phyloP scores from a whole-genome alignment of 2,329 filamentous ascomycete species.

The Colletotrichum filicis region DNA sequence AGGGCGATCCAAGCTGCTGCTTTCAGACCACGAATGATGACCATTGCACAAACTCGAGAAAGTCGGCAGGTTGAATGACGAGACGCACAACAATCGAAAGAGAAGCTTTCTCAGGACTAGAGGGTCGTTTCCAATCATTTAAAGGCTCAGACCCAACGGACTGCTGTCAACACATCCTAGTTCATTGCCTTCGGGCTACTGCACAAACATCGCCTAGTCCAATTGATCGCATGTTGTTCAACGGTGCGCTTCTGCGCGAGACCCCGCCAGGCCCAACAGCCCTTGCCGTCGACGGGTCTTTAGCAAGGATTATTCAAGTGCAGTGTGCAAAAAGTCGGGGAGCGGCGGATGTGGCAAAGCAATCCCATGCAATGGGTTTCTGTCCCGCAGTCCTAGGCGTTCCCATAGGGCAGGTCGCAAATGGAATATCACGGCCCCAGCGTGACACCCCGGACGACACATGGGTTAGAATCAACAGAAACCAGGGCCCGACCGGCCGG shows the following conservation, averaged over 20 bases:
- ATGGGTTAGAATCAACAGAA: not conserved
- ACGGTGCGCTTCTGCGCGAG: not conserved
- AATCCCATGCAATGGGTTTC: not conserved
- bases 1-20: not conserved
- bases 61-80: not conserved
- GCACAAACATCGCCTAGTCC: conserved; percentile 1
- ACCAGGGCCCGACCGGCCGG: not conserved
- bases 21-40: not conserved
- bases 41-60: not conserved
- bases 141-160: not conserved
- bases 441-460: not conserved
- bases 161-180: not conserved
- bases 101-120: not conserved
- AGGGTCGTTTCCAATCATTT: not conserved
- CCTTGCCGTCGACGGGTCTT: not conserved
- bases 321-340: not conserved
- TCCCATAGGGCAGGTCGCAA: conserved; percentile 5
- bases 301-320: not conserved
- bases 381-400: not conserved
- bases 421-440: not conserved
- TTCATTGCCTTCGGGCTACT: not conserved
- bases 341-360: conserved; percentile 5
- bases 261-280: not conserved
- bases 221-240: not conserved
- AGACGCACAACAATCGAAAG: not conserved